phyloP scores from a whole-genome alignment of 140 eudicot genomes.

The Flaveria floridana region DNA sequence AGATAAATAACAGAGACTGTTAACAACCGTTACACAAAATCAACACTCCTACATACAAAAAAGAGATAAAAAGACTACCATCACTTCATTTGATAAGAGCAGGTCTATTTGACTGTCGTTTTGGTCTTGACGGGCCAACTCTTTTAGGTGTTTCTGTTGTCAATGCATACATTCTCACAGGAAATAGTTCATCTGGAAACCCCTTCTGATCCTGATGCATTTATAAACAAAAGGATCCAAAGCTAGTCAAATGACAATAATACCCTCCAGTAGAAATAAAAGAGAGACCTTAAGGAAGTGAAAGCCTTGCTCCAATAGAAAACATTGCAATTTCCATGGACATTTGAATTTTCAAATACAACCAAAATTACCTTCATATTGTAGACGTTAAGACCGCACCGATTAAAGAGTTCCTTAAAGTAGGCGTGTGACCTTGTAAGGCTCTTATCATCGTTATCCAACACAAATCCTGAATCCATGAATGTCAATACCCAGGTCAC shows the following conservation, averaged over 20 bases:
- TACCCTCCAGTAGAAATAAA: not conserved
- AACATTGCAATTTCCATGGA: not conserved
- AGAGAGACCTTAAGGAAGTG: not conserved
- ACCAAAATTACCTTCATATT: constrained; percentile 51
- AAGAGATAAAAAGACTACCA: not conserved
- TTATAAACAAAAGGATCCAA: not conserved
- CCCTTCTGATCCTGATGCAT: constrained; percentile 74
- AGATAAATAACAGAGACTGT: not conserved
- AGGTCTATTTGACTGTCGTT: constrained; percentile 56
- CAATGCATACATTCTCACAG: constrained; percentile 90
- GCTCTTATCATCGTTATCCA: constrained; percentile 93
- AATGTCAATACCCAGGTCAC: not conserved
- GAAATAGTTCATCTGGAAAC: constrained; percentile 77
- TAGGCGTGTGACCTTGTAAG: constrained; percentile 82
- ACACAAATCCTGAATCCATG: constrained; percentile 62
- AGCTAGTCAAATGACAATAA: not conserved
- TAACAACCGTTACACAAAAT: constrained; percentile 3
- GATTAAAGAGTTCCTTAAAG: constrained; percentile 83
- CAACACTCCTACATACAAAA: constrained; percentile 12
- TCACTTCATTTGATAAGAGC: constrained; percentile 54
- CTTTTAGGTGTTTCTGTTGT: constrained; percentile 59
- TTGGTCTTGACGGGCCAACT: constrained; percentile 44
- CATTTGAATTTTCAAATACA: not conserved
- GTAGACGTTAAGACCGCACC: constrained; percentile 66
- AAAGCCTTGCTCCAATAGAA: not conserved